phyloP scores from a whole-genome alignment of 1,284 basidiomycete genomes.

The Ganoderma leucocontextum region DNA sequence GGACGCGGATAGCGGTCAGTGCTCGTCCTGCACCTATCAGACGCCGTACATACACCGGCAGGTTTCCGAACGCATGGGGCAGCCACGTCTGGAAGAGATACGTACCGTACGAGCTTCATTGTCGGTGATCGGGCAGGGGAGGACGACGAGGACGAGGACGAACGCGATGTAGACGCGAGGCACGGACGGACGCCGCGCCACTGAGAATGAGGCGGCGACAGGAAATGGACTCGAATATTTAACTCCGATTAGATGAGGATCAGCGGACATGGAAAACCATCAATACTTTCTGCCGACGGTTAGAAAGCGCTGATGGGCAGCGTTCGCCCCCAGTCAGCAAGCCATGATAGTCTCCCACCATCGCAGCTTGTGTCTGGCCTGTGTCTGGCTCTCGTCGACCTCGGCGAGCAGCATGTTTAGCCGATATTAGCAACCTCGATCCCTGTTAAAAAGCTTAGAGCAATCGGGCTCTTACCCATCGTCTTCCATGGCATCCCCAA shows the following conservation, averaged over 20 bases:
- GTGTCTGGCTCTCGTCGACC: neutral
- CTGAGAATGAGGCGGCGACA: neutral
- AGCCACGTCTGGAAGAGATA: conserved; percentile 3
- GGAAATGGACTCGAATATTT: neutral
- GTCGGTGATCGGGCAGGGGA: conserved; percentile 17
- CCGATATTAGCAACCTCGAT: neutral
- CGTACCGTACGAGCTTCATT: conserved; percentile 64
- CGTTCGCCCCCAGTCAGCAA: neutral
- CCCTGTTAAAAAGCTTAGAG: neutral
- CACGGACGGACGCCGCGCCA: neutral
- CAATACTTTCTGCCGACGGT: too few species aligned
- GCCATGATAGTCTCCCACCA: neutral
- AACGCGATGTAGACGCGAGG: neutral
- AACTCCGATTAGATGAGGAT: neutral
- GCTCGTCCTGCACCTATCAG: neutral
- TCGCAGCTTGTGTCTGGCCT: neutral
- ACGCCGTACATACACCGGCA: conserved; percentile 11
- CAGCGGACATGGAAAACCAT: neutral
- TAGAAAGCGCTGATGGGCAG: too few species aligned
- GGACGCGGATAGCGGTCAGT: neutral
- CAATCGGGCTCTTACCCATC: neutral
- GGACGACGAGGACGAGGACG: neutral
- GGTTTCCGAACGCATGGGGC: conserved; percentile 22
- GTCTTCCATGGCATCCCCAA: neutral
- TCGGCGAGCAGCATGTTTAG: neutral